Evolutionary conservation across 177 flowering plant genomes (phyloP), one percentile per base, ranked within the genome.

Genomic region (Vitis hybrid): DNA sequence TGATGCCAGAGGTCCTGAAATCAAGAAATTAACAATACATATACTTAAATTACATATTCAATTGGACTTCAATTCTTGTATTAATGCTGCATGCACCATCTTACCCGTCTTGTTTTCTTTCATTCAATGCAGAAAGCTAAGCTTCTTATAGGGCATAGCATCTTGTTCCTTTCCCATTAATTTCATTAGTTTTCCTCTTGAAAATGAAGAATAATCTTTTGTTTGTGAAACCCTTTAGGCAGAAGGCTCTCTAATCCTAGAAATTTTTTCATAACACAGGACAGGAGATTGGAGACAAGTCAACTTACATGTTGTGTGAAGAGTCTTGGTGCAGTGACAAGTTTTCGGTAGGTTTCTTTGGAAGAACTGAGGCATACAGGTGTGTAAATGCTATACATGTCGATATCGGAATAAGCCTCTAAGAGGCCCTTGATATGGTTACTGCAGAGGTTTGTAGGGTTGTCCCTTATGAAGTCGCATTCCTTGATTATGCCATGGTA

Each of bases 381-480:
- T 5, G 87, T 20, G 64, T 86, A 88, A 66, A 88, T 81, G 74
- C 84, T 83, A 78, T 88, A 88, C 11, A 88, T 84, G 61, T 88
- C 89, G 1, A 88, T 88, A 2, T 76, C 78, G 3, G 74, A 18
- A 54, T 83, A 83, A 66, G 83, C 82, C 54, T 71, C 64, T 21
- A 75, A 41, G 70, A 83, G 80, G 49, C 69, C 61, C 56, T 53
- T 73, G 32, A 79, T 3, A 11, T 62, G 61, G 11, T 12, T 13
- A 30, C 1, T 7, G 64, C 90, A 84, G 5, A 20, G 32, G 1
- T 1, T 24, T 1, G 80, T 71, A 41, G 63, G 71, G 58, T 70
- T 24, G 11, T 64, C 73, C 2, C 1, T 12, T 24, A 53, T 75
- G 63, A 84, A 79, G 65, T 74, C 70, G 61, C 92, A 88, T 41